Percentiles rank a stretch among this genome's conserved stretches.
These are phyloP conservation scores for Schizopora paradoxa DNA, from an alignment of 1,284 basidiomycete species.

Conservation along the genomic window DNA sequence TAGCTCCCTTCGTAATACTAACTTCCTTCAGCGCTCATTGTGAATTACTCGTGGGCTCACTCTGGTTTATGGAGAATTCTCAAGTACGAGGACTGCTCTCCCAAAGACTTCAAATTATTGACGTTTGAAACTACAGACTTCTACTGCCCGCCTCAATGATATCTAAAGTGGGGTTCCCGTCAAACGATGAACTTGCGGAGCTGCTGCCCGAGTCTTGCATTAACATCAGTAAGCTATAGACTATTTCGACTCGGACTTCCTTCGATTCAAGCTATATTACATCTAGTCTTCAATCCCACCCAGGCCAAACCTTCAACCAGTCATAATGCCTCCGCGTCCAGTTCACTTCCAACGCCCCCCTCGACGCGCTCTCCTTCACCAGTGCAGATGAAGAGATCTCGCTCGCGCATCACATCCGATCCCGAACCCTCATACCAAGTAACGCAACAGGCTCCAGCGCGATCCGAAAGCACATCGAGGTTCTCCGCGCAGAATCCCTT, in stretches of 20 bases:
- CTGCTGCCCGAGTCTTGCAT: constrained; percentile 52
- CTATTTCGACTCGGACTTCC: constrained; percentile 7
- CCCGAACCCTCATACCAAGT: constrained; percentile 10
- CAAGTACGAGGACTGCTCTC: constrained; percentile 42
- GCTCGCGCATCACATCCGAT: constrained; percentile 2
- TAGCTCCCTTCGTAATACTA: neutral
- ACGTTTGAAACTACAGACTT: constrained; percentile 38
- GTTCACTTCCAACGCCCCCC: constrained; percentile 19
- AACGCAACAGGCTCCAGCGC: constrained; percentile 19
- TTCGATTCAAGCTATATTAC: neutral
- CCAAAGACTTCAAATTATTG: constrained; percentile 17
- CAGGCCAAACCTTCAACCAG: constrained; percentile 11
- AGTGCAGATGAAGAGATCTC: no score
- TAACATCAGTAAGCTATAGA: constrained; percentile 46
- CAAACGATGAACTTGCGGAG: constrained; percentile 49
- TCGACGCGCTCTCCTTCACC: constrained; percentile 24
- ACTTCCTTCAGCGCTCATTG: constrained; percentile 4
- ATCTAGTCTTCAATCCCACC: constrained; percentile 19
- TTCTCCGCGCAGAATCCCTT: constrained; percentile 70
- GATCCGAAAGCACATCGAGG: constrained; percentile 38
- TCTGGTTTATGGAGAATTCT: constrained; percentile 71
- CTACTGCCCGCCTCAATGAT: constrained; percentile 66
- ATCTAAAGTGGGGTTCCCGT: constrained; percentile 70
- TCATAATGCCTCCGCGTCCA: constrained; percentile 12
- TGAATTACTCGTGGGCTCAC: constrained; percentile 83